Base-by-base conservation (phyloP, 192 early-diverging fungal genomes). In the Bifiguratus adelaidae region DNA sequence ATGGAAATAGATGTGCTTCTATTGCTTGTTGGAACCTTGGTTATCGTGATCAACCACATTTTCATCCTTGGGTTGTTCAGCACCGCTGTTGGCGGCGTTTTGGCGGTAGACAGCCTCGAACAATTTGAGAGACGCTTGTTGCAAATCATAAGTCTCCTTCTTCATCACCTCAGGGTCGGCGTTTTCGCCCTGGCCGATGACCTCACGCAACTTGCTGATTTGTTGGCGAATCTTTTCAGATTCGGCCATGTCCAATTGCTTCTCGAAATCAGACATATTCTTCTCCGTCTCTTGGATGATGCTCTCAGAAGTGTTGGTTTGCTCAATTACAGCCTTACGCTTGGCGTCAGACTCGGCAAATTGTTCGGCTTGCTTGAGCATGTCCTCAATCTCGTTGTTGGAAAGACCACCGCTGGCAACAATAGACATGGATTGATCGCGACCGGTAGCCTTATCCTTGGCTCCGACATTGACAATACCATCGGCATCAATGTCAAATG, bases 31-130 rank as follows among this genome's bases (percentile, higher is more conserved):
- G n/a, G n/a, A n/a, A n/a, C n/a, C n/a, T n/a, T n/a, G n/a, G n/a
- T n/a, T n/a, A n/a, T n/a, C n/a, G n/a, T n/a, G n/a, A n/a, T n/a
- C n/a, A n/a, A n/a, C n/a, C n/a, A n/a, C n/a, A n/a, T n/a, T n/a
- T n/a, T n/a, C n/a, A n/a, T n/a, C n/a, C n/a, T n/a, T n/a, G n/a
- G n/a, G n/a, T n/a, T n/a, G n/a, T n/a, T n/a, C n/a, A n/a, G n/a
- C n/a, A n/a, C n/a, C n/a, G n/a, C n/a, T n/a, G n/a, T n/a, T n/a
- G n/a, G n/a, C n/a, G n/a, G n/a, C n/a, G n/a, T n/a, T n/a, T n/a
- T n/a, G n/a, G n/a, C n/a, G n/a, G n/a, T 99, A 97, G 11, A 89
- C 88, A 81, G 90, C 81, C 79, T 99, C 90, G 58, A 99, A 99
- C 42, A 99, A 76, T 75, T 99, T 99, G 47, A 99, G 67, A 45